Evolutionary conservation across 441 rosid species (phyloP).

Genomic region (Arabidopsis lyrata): DNA sequence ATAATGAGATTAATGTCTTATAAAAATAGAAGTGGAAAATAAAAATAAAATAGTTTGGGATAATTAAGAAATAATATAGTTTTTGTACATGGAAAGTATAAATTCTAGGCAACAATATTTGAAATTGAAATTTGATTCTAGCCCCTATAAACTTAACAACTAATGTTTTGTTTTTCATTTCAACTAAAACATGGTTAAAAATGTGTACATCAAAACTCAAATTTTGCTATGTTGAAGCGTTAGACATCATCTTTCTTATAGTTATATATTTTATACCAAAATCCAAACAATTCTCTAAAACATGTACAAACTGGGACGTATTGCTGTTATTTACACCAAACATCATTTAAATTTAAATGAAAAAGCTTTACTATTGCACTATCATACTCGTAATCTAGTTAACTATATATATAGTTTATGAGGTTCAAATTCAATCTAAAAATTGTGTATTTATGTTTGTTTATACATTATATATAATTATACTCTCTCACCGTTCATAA

Average conservation of each 20-base stretch:
- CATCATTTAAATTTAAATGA: not conserved
- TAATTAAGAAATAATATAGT: not conserved
- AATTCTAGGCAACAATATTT: not conserved
- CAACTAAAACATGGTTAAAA: not conserved
- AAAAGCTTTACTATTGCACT: not conserved
- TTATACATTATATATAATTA: not conserved
- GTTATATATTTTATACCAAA: too few relatives aligned
- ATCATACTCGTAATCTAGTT: not conserved
- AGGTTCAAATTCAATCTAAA: too few relatives aligned
- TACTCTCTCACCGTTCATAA: slow-evolving; percentile 2
- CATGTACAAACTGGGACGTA: not conserved
- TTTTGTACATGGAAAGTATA: not conserved
- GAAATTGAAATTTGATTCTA: not conserved
- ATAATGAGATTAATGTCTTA: not conserved
- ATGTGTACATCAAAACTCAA: not conserved
- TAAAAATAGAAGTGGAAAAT: not conserved
- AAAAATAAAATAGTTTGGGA: not conserved
- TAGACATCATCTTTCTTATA: too few relatives aligned
- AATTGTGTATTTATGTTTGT: slow-evolving; percentile 1
- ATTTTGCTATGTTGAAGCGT: too few relatives aligned
- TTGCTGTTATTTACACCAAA: not conserved
- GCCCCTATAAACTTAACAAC: not conserved
- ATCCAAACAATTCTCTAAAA: too few relatives aligned
- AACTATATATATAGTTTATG: not conserved
- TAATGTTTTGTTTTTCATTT: too few relatives aligned